A percentile compares a stretch with the other conserved stretches of the same genome.
Conservation (phyloP, 176 grass and related monocot genomes). For the Carex littledalei region DNA sequence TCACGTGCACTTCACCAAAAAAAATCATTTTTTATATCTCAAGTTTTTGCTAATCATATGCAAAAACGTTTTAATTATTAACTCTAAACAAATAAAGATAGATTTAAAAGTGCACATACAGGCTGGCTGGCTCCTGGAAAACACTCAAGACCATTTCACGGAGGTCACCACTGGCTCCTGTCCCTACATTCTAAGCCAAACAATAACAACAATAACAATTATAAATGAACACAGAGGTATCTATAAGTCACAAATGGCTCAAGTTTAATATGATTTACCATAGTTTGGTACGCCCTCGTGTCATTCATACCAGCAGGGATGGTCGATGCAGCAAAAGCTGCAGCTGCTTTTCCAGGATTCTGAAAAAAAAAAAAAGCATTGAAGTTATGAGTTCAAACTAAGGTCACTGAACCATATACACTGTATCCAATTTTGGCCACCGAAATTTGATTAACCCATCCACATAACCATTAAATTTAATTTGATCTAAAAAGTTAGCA, state of each 20-base stretch:
- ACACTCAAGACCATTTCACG: conserved; percentile 47
- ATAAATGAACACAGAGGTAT: not conserved
- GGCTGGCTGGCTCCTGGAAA: conserved; percentile 64
- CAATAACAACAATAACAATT: conserved; percentile 8
- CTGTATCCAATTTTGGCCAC: not conserved
- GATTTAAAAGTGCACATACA: conserved; percentile 24
- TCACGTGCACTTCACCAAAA: conserved; percentile 43
- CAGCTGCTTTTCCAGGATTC: conserved; percentile 2
- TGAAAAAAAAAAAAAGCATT: not conserved
- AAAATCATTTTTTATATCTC: not conserved
- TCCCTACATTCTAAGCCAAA: conserved; percentile 28
- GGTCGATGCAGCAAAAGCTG: conserved; percentile 20
- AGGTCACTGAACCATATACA: not conserved
- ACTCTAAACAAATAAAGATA: conserved; percentile 2
- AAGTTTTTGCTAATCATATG: not conserved
- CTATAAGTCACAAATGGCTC: not conserved
- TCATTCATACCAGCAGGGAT: conserved; percentile 21
- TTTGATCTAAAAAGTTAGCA: not conserved
- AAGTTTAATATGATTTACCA: not conserved
- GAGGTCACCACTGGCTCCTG: conserved; percentile 23
- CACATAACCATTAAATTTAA: not conserved
- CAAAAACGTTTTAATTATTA: conserved; percentile 14
- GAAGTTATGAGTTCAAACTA: not conserved
- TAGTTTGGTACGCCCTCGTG: conserved; percentile 31
- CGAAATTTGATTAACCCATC: not conserved